Evolutionary conservation across 768 basidiomycete genomes (phyloP), one percentile per base, ranked within the genome.

Genomic region (Collybia sordida): DNA sequence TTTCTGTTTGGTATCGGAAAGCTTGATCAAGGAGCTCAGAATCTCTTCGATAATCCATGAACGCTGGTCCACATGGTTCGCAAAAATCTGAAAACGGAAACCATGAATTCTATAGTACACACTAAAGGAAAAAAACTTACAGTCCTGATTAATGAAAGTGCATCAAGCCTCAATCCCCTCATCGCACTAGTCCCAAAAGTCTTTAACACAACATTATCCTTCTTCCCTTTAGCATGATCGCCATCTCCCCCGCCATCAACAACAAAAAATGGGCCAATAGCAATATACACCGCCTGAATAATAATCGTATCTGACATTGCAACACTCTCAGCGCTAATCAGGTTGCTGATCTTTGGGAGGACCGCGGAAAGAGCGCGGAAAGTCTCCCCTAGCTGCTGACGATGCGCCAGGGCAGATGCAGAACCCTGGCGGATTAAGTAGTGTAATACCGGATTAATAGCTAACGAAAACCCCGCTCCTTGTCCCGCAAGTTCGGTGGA

Each of bases 21-120:
- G 75, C 67, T 93, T 95, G 58, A 90, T 94, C 47, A 98, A 71
- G 0, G 93, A 95, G 7, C 84, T 81, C 22, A 99, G 62, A 27
- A 98, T 95, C 67, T 98, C 97, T 64, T 98, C 95, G n/a, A 98
- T 88, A 54, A 98, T 96, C 94, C 94, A 97, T 0, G 87, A 84
- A 7, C 97, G 74, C 65, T 99, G 97, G 37, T 87, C 88, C 56
- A 90, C 85, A 61, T 98, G 86, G 54, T 87, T 89, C 11, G 91
- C 90, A 59, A 97, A 98, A 25, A 95, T 86, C 95, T 97, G 59
- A 42, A 19, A 27, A 38, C 35, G 4, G 21, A 47, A 49, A 34
- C 45, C n/a, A 43, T 8, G 15, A 17, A 19, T 11, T 23, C 27
- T 7, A 35, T 34, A 23, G 15, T 35, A 37, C 21, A 8, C 2